Percentiles rank a stretch among this genome's conserved stretches.
Conservation (phyloP, 768 basidiomycete species). For the Pleurotus ostreatus region DNA sequence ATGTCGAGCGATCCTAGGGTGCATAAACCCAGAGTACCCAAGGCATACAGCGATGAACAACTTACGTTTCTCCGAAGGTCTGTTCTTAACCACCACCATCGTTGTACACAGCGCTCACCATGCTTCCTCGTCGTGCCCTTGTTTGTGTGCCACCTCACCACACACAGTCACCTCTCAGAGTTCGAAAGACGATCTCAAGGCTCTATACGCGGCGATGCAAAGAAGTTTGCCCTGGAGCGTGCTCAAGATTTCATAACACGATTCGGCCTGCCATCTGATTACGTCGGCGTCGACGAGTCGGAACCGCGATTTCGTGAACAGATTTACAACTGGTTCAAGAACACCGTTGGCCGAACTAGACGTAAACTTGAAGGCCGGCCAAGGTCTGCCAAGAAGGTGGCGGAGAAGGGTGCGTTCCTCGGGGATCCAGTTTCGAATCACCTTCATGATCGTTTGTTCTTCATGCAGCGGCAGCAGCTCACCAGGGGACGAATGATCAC, state of each 20-base stretch:
- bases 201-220: slow-evolving; percentile 62
- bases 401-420: slow-evolving; percentile 41
- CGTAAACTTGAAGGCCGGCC: slow-evolving; percentile 55
- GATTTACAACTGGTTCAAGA: slow-evolving; percentile 76
- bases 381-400: slow-evolving; percentile 44
- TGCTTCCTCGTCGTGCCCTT: slow-evolving; percentile 7
- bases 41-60: slow-evolving; percentile 63
- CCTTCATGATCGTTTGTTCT: neutral
- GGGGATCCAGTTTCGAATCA: neutral
- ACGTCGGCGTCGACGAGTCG: slow-evolving; percentile 50
- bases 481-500: slow-evolving; percentile 15
- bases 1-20: slow-evolving; percentile 59
- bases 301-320: slow-evolving; percentile 65
- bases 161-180: slow-evolving; percentile 42
- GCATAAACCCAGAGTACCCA: slow-evolving; percentile 61
- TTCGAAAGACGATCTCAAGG: slow-evolving; percentile 59
- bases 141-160: slow-evolving; percentile 10
- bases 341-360: slow-evolving; percentile 58
- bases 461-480: slow-evolving; percentile 4
- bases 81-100: neutral
- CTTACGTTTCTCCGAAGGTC: slow-evolving; percentile 52
- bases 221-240: slow-evolving; percentile 62
- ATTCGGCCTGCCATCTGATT: slow-evolving; percentile 54
- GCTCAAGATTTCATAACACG: slow-evolving; percentile 56
- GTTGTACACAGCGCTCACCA: slow-evolving; percentile 7